These are phyloP conservation scores for Yarrowia divulgata DNA, from an alignment of 805 yeast species.

Conservation along the genomic window DNA sequence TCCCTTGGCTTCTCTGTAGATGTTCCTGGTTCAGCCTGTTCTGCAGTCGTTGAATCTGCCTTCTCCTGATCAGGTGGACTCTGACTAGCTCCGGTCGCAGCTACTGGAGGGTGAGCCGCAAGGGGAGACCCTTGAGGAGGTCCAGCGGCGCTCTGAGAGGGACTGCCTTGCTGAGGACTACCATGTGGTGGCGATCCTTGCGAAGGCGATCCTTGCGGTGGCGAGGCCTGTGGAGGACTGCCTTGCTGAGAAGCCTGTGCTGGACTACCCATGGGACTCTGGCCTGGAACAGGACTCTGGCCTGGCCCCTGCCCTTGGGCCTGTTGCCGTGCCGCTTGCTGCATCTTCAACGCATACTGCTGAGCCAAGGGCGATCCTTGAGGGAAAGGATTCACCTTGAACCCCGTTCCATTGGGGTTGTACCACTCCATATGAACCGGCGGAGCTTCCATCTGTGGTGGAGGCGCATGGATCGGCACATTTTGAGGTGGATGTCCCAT, in stretches of 20 bases:
- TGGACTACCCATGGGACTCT: background rate
- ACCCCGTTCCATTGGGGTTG: constrained; percentile 17
- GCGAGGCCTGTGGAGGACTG: no score
- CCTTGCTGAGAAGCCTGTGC: background rate
- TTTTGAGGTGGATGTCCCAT: background rate
- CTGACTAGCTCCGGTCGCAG: background rate
- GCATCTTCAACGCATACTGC: constrained; percentile 29
- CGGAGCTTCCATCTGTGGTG: constrained; percentile 6
- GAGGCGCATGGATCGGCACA: background rate
- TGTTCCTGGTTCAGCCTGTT: background rate
- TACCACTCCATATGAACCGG: constrained; percentile 26
- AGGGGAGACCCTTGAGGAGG: background rate
- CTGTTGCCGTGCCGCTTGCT: background rate
- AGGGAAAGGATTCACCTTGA: constrained; percentile 28
- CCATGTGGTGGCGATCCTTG: no score
- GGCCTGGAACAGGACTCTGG: background rate
- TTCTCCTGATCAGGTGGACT: background rate
- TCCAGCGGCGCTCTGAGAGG: no score
- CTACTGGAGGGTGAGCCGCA: background rate
- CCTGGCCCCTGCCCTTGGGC: constrained; percentile 3
- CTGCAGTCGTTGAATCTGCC: background rate
- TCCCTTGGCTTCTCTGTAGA: background rate
- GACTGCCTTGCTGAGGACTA: no score
- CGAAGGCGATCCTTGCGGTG: background rate
- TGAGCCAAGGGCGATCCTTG: constrained; percentile 14